Evolutionary conservation across 345 rosid genomes (phyloP).

Genomic region (Barbarea vulgaris): DNA sequence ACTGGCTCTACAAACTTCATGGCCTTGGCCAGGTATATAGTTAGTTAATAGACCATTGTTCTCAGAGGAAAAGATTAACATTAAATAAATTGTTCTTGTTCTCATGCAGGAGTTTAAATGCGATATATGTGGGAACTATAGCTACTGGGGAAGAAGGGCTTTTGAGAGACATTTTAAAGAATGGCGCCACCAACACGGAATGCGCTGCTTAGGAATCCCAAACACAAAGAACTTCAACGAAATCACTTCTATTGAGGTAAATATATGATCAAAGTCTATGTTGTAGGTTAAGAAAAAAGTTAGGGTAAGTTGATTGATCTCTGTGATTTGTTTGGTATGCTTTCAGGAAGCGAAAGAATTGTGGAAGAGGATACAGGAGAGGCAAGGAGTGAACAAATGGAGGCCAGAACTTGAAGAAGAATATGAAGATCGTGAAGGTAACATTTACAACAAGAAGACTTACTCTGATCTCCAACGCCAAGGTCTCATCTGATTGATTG

Average conservation of each 20-base stretch:
- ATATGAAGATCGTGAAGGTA: constrained; percentile 97
- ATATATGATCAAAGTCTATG: background rate
- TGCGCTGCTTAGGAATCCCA: constrained; percentile 98
- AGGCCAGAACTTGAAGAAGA: constrained; percentile 99
- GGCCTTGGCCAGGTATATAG: constrained; percentile 91
- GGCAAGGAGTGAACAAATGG: constrained; percentile 94
- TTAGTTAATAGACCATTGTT: background rate
- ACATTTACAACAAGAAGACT: constrained; percentile 98
- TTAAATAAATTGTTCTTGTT: background rate
- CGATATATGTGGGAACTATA: constrained; percentile 92
- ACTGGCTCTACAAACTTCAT: constrained; percentile 99
- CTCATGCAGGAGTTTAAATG: constrained; percentile 81
- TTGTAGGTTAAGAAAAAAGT: background rate
- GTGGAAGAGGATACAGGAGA: constrained; percentile 88
- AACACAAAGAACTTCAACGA: constrained; percentile 99
- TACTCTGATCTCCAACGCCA: constrained; percentile 96
- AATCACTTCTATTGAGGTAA: constrained; percentile 86
- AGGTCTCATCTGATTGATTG: constrained; percentile 66
- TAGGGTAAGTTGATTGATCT: constrained; percentile 5
- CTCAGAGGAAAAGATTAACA: background rate
- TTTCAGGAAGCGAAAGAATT: constrained; percentile 91
- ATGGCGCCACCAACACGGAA: constrained; percentile 98
- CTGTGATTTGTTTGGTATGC: constrained; percentile 2
- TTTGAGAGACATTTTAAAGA: constrained; percentile 98
- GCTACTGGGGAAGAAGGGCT: constrained; percentile 98